Evolutionary conservation across 2,329 filamentous ascomycete species (phyloP), one percentile per base, ranked within the genome.

Genomic region (Westerdykella ornata): DNA sequence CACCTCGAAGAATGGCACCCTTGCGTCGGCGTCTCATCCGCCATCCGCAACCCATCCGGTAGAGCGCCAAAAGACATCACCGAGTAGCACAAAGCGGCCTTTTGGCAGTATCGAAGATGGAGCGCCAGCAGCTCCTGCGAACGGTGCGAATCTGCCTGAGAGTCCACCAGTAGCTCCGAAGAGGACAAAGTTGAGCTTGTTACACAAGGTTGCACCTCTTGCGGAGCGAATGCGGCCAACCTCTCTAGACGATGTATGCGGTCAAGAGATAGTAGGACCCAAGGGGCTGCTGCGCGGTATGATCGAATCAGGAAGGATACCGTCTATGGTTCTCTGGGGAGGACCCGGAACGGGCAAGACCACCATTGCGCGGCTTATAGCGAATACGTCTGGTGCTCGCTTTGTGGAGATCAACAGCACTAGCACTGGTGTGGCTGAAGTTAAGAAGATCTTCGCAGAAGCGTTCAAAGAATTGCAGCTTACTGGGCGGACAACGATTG

Each of bases 381-480:
- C 92, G 3, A 80, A 81, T 13, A 83, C 82, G 60, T 87, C 87
- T 1, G 87, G 84, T 7, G 84, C 83, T 41, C 79, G 90, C 11
- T 97, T 97, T 64, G 82, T 96, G 49, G 92, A 98, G 72, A 89
- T 97, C 69, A 96, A 95, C 66, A 90, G 88, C 47, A 96, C 90
- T 2, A 88, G 81, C 52, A 84, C 83, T 5, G 90, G 89, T 1
- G 85, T 97, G 14, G 81, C 77, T 17, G 90, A 97, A 63, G 89
- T 85, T 74, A 95, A 96, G 69, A 92, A 88, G 72, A 76, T 96
- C 41, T 96, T 97, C 57, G 72, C 74, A 16, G 88, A 96, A 52
- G 89, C 92, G 0, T 80, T 78, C 45, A 85, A 81, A 56, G 92
- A 97, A 62, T 69, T 88, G 35, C 71, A 74, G 1, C 71, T 97